Conservation (phyloP, 176 grass and related monocot species). For the Leersia perrieri region DNA sequence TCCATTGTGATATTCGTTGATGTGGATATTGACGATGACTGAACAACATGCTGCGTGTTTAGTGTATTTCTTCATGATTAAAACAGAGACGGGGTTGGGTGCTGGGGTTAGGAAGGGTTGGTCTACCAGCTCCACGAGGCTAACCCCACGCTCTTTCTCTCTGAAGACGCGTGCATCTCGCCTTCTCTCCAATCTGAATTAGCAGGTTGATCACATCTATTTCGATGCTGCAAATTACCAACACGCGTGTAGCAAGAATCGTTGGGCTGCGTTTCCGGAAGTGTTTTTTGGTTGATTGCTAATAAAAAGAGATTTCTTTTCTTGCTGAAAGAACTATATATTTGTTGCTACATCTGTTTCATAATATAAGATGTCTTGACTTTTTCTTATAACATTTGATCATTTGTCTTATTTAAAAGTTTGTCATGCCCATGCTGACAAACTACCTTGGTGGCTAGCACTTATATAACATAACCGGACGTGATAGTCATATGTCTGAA, state of each 20-base stretch:
- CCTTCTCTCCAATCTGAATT: background rate
- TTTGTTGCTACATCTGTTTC: too few species aligned
- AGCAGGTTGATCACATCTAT: background rate
- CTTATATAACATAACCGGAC: background rate
- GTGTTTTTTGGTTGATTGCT: background rate
- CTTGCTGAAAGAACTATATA: too few species aligned
- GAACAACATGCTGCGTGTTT: background rate
- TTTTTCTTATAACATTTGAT: too few species aligned
- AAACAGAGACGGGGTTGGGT: background rate
- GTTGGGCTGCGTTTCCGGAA: background rate
- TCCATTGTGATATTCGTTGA: background rate
- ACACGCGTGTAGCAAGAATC: background rate
- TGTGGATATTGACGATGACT: background rate
- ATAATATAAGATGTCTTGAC: too few species aligned
- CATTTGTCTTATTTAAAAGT: too few species aligned
- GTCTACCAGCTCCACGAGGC: constrained; percentile 17
- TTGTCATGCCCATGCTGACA: background rate
- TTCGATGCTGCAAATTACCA: background rate
- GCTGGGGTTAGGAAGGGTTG: background rate
- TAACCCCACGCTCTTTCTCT: background rate
- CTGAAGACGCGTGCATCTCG: background rate
- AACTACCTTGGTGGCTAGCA: background rate
- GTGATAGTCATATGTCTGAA: background rate
- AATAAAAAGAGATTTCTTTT: too few species aligned
- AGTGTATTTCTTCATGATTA: background rate